Base-by-base conservation (phyloP, 257 asterid genomes). In the Nicotiana obtusifolia region DNA sequence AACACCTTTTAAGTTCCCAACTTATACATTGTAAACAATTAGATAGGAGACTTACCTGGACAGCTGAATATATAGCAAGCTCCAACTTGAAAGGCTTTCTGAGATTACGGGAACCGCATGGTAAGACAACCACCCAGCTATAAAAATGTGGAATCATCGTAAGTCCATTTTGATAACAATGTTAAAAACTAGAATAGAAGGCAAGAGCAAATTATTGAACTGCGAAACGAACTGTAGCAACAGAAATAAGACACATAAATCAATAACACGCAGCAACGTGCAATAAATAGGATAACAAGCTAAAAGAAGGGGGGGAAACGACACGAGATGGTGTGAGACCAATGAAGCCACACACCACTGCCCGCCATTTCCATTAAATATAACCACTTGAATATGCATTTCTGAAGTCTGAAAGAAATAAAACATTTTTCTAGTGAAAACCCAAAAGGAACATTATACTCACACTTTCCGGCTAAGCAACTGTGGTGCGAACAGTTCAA, bases 121-220 rank as follows among this genome's bases (percentile, higher is more conserved):
- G 99, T 83, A 93, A 37, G 80, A 96, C 87, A 57, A 89, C 98
- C 87, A 90, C 98, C 98, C 98, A 96, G 53, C 98, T 94, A 88
- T 82, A 88, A 53, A 86, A 24, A 52, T 30, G 80, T 67, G 14
- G 84, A 64, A 35, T 37, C n/a, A 62, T 77, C 30, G 10, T 30
- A 30, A 76, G 82, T 8, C 64, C 49, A 47, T 44, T 76, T 73
- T 20, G 54, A 57, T 35, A 28, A 33, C 41, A 69, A 53, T 81
- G 17, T 28, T 35, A 20, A 57, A 53, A 26, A 53, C 65, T 47
- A 35, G 75, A 78, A 68, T 10, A 28, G 8, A 75, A 49, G 80
- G 26, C 26, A 47, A 73, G 37, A 47, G 61, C 57, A 44, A 71
- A 44, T 44, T 44, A 49, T 26, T 75, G 80, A 54, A 2, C 64